A percentile compares a stretch with the other conserved stretches of the same genome.
phyloP scores from a whole-genome alignment of 495 filamentous ascomycete genomes.

The Jackrogersella minutella region DNA sequence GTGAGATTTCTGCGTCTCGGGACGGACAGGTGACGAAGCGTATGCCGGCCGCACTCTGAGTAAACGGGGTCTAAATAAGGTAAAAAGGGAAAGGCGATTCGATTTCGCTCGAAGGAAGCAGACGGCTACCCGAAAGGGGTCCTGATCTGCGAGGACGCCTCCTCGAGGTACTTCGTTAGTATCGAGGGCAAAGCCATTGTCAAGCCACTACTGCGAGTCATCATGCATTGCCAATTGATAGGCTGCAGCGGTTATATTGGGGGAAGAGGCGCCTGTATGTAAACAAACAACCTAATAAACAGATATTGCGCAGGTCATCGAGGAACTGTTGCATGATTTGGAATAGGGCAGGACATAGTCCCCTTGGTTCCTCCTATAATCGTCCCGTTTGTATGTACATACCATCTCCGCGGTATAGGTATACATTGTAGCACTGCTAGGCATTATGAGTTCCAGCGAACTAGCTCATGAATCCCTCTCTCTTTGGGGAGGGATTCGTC shows the following conservation, averaged over 20 bases:
- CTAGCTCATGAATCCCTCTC: conserved; percentile 7
- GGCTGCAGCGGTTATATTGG: conserved; percentile 25
- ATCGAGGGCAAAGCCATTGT: not conserved
- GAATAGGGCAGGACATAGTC: conserved; percentile 15
- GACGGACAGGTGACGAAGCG: conserved; percentile 6
- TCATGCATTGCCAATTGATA: conserved; percentile 34
- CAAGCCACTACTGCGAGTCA: conserved; percentile 36
- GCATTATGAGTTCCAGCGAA: not conserved
- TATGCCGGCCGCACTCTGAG: not conserved
- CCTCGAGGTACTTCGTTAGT: too few relatives aligned
- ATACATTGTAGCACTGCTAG: conserved; percentile 8
- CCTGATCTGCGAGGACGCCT: conserved; percentile 21
- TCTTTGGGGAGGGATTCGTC: not conserved
- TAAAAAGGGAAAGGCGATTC: not conserved
- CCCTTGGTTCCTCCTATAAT: conserved; percentile 1
- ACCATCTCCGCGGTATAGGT: not conserved
- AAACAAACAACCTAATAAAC: conserved; percentile 35
- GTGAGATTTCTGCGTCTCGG: conserved; percentile 8
- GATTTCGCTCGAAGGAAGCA: conserved; percentile 31
- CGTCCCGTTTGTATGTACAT: not conserved
- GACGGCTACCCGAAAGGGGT: conserved; percentile 17
- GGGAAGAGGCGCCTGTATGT: conserved; percentile 16
- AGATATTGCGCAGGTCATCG: not conserved
- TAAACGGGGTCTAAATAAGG: conserved; percentile 12
- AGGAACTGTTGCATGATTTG: conserved; percentile 24